Evolutionary conservation across 1,284 basidiomycete species (phyloP), one percentile per base, ranked within the genome.

Genomic region (Trametes polyzona): DNA sequence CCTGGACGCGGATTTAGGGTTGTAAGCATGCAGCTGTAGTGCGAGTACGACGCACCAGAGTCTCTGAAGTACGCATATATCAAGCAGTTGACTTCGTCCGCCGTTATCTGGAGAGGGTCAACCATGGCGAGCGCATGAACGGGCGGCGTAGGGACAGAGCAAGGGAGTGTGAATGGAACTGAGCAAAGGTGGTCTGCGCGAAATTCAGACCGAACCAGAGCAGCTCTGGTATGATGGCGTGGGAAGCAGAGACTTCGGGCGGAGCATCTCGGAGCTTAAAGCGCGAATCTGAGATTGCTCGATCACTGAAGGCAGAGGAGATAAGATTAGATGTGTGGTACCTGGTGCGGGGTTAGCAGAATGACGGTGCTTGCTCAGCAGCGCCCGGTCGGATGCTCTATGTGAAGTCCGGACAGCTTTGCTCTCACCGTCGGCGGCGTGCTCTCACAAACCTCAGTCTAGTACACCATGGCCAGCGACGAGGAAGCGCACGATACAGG

Each of bases 21-120:
- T 21, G 46, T 30, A 35, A 19, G 43, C 10, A 46, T 33, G 35
- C 7, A 19, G 41, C 27, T 39, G 23, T 16, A 21, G 11, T 30
- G 14, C 16, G 29, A 16, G 1, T 6, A 7, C 7, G 14, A 52
- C 37, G 14, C 23, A 90, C 90, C 90, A 41, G 88, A 90, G 66
- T 94, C 92, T 62, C 85, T 78, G 57, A 94, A 84, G 70, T 93
- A 94, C 1, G 90, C 80, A 72, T 93, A 86, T 48, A 94, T 86
- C 55, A 94, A 82, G 67, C 87, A 89, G 71, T 94, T 94, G 52
- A 94, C 79, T 69, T 94, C 92, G 67, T 93, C 91, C 37, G 91
- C 87, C 37, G 86, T 85, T 65, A 94, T 88, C 33, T 78, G 76
- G 48, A 87, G 80, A 43, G 81, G 78, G 55, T 57, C 61, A 17